Conservation (phyloP, 495 filamentous ascomycete species). For the Daldinia vernicosa region DNA sequence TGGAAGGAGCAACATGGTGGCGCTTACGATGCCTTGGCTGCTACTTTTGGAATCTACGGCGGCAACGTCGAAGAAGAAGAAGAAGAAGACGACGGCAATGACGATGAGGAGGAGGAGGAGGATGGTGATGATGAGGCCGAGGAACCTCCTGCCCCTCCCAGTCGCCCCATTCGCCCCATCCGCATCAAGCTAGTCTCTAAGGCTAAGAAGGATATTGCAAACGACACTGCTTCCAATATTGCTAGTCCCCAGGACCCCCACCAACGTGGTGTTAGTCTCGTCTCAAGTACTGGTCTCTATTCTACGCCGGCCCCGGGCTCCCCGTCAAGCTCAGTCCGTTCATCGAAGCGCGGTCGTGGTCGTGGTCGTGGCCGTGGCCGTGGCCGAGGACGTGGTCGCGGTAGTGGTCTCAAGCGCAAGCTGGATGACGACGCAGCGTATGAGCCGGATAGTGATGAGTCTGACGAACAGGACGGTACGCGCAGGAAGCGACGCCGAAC, state of each 20-base stretch:
- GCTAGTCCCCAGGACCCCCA: not conserved
- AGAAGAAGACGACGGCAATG: not conserved
- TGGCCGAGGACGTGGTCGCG: not conserved
- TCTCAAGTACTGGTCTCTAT: not conserved
- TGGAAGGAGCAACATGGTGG: not conserved
- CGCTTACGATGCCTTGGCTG: not conserved
- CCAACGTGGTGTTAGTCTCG: not conserved
- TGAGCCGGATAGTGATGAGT: not conserved
- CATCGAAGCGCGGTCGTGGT: not conserved
- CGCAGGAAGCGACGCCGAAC: not conserved
- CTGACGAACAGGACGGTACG: not conserved
- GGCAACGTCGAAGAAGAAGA: not conserved
- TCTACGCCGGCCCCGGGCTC: not conserved
- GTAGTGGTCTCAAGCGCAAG: not conserved
- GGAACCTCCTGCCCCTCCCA: not conserved
- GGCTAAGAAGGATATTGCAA: not conserved
- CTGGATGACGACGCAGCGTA: not conserved
- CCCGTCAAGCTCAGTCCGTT: not conserved
- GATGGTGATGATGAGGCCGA: not conserved
- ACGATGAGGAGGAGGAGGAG: not conserved
- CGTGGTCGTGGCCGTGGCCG: not conserved
- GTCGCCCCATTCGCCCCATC: not conserved
- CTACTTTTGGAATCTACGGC: not conserved
- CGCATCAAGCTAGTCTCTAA: not conserved
- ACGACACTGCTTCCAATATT: not conserved